Evolutionary conservation across 208 protist genomes (phyloP), one percentile per base, ranked within the genome.

Genomic region (Herpetomonas tarakana): DNA sequence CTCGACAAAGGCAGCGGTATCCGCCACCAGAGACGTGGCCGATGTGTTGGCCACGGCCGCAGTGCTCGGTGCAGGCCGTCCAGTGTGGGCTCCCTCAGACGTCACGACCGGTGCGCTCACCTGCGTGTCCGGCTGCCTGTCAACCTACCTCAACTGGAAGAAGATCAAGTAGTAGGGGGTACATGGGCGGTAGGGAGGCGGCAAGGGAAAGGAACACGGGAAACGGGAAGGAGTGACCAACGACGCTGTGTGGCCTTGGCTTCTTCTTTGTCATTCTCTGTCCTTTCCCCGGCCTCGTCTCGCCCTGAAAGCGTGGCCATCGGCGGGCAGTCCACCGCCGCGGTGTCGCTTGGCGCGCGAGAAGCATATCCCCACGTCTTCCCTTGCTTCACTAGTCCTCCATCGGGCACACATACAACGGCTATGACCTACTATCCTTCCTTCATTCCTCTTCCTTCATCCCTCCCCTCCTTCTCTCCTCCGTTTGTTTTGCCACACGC

Each of bases 41-140:
- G 85, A 92, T 50, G 44, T 75, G 3, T 2, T 70, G 14, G 55
- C 74, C 30, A 68, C 72, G 2, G 9, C 71, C 26, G 52, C 73
- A 2, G 7, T 61, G 26, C 30, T 78, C 6, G 25, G 61, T 18
- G 21, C 31, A 0, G 19, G 61, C 28, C 39, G 46, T 18, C 51
- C 46, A 12, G 45, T 22, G 28, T 61, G 28, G 56, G 1, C 44
- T 19, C 71, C 62, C 24, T 31, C 2, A 24, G 30, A 46, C 9
- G 59, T 47, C 28, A 35, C 11, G 14, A 41, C 53, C 16, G 81
- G 76, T 2, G 38, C 46, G 0, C 58, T 87, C 18, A 45, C 44
- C 26, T 71, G 71, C 55, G 9, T 85, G 27, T 88, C 84, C 3
- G 80, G 67, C 25, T 58, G 14, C n/a, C 66, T 80, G 45, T 71